Conservation (phyloP, 2,329 filamentous ascomycete species). For the Phaeosphaeria sp. region DNA sequence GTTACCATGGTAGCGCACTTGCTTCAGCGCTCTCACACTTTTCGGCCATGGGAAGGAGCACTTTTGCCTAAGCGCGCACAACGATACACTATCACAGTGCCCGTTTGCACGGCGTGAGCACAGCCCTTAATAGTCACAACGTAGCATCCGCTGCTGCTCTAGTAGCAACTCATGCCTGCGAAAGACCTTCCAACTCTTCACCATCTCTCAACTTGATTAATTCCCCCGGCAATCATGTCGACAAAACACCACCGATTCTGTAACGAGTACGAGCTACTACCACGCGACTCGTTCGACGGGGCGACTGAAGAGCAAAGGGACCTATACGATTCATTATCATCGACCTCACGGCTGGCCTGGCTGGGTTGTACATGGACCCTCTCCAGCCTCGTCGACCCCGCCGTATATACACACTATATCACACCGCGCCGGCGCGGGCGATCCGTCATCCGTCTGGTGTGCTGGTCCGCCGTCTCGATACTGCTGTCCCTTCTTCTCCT, state of each 20-base stretch:
- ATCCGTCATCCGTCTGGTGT: constrained; percentile 38
- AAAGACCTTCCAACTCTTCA: not conserved
- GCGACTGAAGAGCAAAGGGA: constrained; percentile 18
- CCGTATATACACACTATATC: constrained; percentile 40
- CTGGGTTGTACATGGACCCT: constrained; percentile 14
- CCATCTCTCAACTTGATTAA: not conserved
- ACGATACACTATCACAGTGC: not conserved
- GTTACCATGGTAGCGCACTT: not conserved
- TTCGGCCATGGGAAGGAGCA: not conserved
- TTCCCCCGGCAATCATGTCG: constrained; percentile 13
- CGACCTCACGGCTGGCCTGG: constrained; percentile 21
- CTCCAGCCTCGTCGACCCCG: constrained; percentile 35
- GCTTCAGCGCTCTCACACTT: not conserved
- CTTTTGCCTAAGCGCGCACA: not conserved
- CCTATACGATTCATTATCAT: constrained; percentile 20
- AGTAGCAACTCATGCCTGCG: not conserved
- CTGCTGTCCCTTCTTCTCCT: constrained; percentile 45
- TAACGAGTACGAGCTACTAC: constrained; percentile 44
- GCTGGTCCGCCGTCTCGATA: constrained; percentile 39
- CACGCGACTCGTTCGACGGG: constrained; percentile 35
- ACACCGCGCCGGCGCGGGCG: constrained; percentile 42
- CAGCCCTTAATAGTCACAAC: not conserved
- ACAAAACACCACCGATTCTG: constrained; percentile 20
- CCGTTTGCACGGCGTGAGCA: not conserved
- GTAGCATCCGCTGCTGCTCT: not conserved